Base-by-base conservation (phyloP, 148 eudicot genomes). In the Diospyros kaki region DNA sequence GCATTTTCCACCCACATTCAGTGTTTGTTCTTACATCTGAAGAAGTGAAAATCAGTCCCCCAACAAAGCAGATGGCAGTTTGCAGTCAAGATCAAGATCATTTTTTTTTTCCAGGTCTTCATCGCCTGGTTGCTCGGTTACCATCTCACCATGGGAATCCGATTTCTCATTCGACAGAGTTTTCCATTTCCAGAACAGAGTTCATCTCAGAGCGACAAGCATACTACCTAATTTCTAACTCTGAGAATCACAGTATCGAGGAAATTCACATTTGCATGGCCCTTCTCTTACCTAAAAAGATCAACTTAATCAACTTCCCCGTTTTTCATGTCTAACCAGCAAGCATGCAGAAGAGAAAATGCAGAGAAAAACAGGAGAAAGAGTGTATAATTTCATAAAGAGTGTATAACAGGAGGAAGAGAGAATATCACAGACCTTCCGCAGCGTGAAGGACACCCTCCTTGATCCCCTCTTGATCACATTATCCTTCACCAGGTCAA, bases 381-480 rank as follows among this genome's bases (percentile, higher is more conserved):
- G n/a, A n/a, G n/a, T n/a, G n/a, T n/a, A n/a, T n/a, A 71, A 71
- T 4, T 43, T 65, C 65, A 46, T 28, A 38, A 7, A 56, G 55
- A 6, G 4, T 44, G n/a, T 53, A 6, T 3, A 4, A 18, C 9
- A 28, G 38, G 18, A 65, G 50, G 59, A 9, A 59, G 50, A 39
- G 50, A 39, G 61, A 66, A 45, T 56, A 58, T 71, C 6, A 58
- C 61, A 67, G 80, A 95, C 99, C 97, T 92, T 90, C 53, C 99
- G 97, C 9, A 95, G 76, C 69, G 98, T 95, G 77, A 95, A 90
- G 76, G 99, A 95, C 66, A 92, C 96, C 58, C 99, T 87, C 86
- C 94, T 95, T 42, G 86, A 70, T 66, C 85, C 81, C 80, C 99
- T 86, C 55, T 87, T 86, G 63, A 92, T 80, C 73, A 81, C 70